Evolutionary conservation across 2,329 filamentous ascomycete species (phyloP).

Genomic region (Byssoonygena ceratinophila): DNA sequence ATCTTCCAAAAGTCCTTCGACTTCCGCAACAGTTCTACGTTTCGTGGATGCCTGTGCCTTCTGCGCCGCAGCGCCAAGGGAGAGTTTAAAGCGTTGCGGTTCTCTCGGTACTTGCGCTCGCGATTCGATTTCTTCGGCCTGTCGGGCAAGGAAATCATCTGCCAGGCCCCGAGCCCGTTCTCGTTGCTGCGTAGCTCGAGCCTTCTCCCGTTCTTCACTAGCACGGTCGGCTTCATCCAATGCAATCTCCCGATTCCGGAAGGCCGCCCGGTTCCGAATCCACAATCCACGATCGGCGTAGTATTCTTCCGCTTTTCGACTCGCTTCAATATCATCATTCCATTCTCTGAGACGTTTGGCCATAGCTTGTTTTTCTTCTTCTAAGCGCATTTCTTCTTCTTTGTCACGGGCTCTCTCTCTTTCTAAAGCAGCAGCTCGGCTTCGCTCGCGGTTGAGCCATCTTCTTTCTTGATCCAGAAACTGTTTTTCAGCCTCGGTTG

Average conservation of each 20-base stretch:
- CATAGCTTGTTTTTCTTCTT: slow-evolving; percentile 55
- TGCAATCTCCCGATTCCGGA: slow-evolving; percentile 61
- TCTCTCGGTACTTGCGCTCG: slow-evolving; percentile 36
- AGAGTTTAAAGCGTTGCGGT: slow-evolving; percentile 81
- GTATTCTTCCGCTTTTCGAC: slow-evolving; percentile 64
- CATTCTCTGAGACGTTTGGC: slow-evolving; percentile 66
- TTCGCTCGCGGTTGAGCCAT: slow-evolving; percentile 82
- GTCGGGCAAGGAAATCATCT: slow-evolving; percentile 78
- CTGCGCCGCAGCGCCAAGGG: slow-evolving; percentile 78
- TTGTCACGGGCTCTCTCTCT: slow-evolving; percentile 72
- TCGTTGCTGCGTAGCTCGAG: slow-evolving; percentile 57
- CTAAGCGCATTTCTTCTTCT: slow-evolving; percentile 57
- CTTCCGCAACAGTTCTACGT: slow-evolving; percentile 77
- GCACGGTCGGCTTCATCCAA: slow-evolving; percentile 74
- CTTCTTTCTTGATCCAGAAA: slow-evolving; percentile 78
- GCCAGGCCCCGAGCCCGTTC: slow-evolving; percentile 76
- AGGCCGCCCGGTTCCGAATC: slow-evolving; percentile 66
- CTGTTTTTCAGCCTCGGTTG: slow-evolving; percentile 65
- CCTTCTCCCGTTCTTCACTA: slow-evolving; percentile 63
- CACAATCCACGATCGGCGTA: slow-evolving; percentile 78
- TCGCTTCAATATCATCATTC: slow-evolving; percentile 77
- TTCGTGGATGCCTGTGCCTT: slow-evolving; percentile 49
- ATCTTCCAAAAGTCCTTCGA: slow-evolving; percentile 88
- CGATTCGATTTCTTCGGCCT: slow-evolving; percentile 61
- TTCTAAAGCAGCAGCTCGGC: slow-evolving; percentile 71